These are phyloP conservation scores for Evansstolkia leycettana DNA, from an alignment of 495 filamentous ascomycete genomes.

Conservation along the genomic window DNA sequence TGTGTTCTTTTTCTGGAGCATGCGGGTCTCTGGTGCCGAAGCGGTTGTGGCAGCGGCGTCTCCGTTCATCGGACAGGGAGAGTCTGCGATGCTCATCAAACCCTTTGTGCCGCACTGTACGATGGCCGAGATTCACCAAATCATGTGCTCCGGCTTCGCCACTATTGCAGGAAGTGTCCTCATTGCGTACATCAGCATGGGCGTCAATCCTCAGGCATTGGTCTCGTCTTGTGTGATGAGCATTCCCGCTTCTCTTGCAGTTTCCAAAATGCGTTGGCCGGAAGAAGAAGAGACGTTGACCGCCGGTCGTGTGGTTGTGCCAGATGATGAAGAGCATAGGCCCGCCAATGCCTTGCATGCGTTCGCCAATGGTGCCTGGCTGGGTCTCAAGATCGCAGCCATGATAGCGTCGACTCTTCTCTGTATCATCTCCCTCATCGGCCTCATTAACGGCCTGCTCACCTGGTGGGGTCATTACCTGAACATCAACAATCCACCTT, in stretches of 20 bases:
- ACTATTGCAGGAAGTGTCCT: constrained; percentile 64
- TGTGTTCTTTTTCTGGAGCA: constrained; percentile 78
- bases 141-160: constrained; percentile 72
- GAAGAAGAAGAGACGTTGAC: constrained; percentile 79
- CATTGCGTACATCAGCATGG: constrained; percentile 68
- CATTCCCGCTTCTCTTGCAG: constrained; percentile 76
- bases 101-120: constrained; percentile 79
- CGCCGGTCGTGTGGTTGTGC: constrained; percentile 65
- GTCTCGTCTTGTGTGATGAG: constrained; percentile 85
- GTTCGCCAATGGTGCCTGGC: constrained; percentile 77
- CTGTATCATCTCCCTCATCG: constrained; percentile 75
- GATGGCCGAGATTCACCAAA: constrained; percentile 73
- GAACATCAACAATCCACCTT: constrained; percentile 51
- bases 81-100: constrained; percentile 83
- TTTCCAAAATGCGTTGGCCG: constrained; percentile 79
- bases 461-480: constrained; percentile 85
- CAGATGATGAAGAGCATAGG: constrained; percentile 52
- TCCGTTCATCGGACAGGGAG: constrained; percentile 88
- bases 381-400: constrained; percentile 77
- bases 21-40: constrained; percentile 86
- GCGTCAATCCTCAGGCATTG: constrained; percentile 72
- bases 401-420: constrained; percentile 72
- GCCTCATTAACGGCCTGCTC: constrained; percentile 62
- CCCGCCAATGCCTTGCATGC: constrained; percentile 74
- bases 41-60: constrained; percentile 89